phyloP scores from a whole-genome alignment of 1,284 basidiomycete genomes.

The Leccinum pachyderme region DNA sequence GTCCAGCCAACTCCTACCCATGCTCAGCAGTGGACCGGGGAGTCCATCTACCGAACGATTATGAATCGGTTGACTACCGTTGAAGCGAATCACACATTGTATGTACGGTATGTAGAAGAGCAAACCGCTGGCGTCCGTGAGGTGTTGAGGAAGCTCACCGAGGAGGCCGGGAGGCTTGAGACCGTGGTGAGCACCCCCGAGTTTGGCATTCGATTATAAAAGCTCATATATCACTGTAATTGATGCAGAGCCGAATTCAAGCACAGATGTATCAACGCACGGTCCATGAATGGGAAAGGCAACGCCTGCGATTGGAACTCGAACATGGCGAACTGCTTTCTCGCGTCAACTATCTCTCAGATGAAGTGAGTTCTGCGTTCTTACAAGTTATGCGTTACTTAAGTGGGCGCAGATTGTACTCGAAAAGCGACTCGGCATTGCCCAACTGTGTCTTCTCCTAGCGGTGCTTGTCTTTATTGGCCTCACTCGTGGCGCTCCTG shows the following conservation, averaged over 20 bases:
- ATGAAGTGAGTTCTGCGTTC: conserved; percentile 54
- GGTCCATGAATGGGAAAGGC: conserved; percentile 68
- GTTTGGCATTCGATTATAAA: background rate
- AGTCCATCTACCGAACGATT: conserved; percentile 96
- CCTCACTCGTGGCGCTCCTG: conserved; percentile 65
- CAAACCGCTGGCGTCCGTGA: conserved; percentile 80
- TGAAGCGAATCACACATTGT: conserved; percentile 87
- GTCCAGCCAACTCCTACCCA: conserved; percentile 13
- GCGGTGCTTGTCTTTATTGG: conserved; percentile 81
- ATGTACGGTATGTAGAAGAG: conserved; percentile 88
- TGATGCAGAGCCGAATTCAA: conserved; percentile 60
- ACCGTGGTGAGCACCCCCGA: conserved; percentile 59
- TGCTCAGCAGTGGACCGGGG: conserved; percentile 46
- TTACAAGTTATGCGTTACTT: background rate
- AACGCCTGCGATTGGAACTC: conserved; percentile 62
- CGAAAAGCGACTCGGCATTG: conserved; percentile 82
- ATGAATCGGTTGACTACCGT: conserved; percentile 88
- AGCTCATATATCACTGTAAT: background rate
- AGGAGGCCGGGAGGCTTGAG: conserved; percentile 77
- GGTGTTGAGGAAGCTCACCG: conserved; percentile 74
- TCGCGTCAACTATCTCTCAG: conserved; percentile 67
- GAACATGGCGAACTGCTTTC: conserved; percentile 67
- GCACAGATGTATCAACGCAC: conserved; percentile 63
- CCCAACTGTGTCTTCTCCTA: conserved; percentile 77
- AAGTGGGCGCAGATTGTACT: conserved; percentile 57